Evolutionary conservation across 73 alveolate genomes (phyloP).

Genomic region (Blepharisma japonicum): DNA sequence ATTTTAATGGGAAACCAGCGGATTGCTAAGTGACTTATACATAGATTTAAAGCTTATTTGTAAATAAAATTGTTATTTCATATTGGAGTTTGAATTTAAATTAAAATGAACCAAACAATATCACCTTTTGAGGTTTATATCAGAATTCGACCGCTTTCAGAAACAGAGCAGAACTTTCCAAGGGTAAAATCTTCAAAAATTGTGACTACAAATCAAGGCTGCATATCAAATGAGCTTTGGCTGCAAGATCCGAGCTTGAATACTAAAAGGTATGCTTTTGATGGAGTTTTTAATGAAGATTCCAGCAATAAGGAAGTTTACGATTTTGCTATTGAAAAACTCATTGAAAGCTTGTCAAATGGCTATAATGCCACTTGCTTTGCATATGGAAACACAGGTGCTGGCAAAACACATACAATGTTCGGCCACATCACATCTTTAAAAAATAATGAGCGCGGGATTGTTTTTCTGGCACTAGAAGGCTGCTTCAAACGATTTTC

Average conservation of each 20-base stretch:
- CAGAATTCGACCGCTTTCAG: neutral
- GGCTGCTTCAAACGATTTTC: constrained; percentile 2
- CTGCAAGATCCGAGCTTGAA: neutral
- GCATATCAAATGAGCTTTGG: neutral
- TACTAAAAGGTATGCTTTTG: constrained; percentile 33
- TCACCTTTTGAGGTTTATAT: constrained; percentile 33
- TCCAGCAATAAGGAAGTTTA: constrained; percentile 40
- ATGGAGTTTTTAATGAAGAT: constrained; percentile 41
- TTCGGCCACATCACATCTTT: constrained; percentile 37
- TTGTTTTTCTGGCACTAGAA: constrained; percentile 42
- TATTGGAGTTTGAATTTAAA: too few species aligned
- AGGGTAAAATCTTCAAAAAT: neutral
- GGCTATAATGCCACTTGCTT: constrained; percentile 39
- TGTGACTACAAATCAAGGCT: neutral
- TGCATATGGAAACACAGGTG: constrained; percentile 47
- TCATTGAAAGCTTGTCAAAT: constrained; percentile 17
- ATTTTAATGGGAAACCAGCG: too few species aligned
- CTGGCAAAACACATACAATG: constrained; percentile 58
- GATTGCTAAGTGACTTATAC: too few species aligned
- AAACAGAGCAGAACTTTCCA: neutral
- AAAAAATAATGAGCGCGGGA: constrained; percentile 46
- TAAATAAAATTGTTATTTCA: too few species aligned
- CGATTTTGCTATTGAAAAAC: neutral
- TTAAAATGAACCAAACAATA: neutral
- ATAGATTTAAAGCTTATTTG: too few species aligned